Base-by-base conservation (phyloP, 1,139 yeast species). In the Groenewaldozyma auringiensis region DNA sequence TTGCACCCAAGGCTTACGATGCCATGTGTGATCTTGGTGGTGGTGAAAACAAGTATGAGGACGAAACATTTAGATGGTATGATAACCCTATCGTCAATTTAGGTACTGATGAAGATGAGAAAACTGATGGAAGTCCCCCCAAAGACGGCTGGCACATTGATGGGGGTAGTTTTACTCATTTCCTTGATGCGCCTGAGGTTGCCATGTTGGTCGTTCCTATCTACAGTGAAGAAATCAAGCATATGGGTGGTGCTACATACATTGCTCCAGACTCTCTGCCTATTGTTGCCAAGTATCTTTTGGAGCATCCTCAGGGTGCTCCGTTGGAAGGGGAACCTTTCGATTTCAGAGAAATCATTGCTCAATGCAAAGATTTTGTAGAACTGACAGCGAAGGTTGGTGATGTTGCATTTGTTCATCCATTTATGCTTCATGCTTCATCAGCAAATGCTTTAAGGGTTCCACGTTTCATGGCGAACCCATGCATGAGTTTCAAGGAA, bases 131-230 rank as follows among this genome's bases (percentile, higher is more conserved):
- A 3, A 43, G 43, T n/a, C 46, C 46, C 22, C 48, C 48, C 16
- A 31, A 46, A 2, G 48, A 44, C 22, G 47, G 45, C 13, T 47
- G 50, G 50, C 50, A 47, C 37, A 37, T 47, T 20, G 50, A 47
- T 37, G 50, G 50, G 8, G 50, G 47, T 2, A 47, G 47, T 34
- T 47, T 47, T 43, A 44, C 47, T 16, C 50, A 47, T 32, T 47
- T 47, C 22, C 37, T 47, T 16, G 50, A 47, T 35, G 43, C 50
- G 4, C 50, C 50, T 20, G 50, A 47, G 25, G 47, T 44, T 4
- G 45, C 50, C 3, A 37, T 47, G 45, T 40, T 47, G 18, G 50
- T 47, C 2, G 45, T 47, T 25, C 50, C 50, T 20, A 47, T 47
- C 29, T 47, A 41, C 32, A 44, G 47, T 25, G 34, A 18, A 3